Base-by-base conservation (phyloP, 495 filamentous ascomycete species). In the Talaromyces liani region DNA sequence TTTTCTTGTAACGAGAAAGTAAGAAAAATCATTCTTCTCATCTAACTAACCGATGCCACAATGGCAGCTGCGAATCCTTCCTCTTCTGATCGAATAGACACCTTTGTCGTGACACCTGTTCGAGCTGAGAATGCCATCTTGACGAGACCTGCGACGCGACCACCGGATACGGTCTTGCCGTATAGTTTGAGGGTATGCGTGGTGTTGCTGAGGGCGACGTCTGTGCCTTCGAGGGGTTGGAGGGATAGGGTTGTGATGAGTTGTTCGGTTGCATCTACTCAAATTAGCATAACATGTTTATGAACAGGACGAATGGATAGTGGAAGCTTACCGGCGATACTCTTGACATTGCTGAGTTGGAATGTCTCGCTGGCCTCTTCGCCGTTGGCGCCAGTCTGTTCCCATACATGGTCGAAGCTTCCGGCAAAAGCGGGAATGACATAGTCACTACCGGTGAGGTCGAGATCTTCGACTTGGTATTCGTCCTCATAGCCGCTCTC, bases 361-460 rank as follows among this genome's bases (percentile, higher is more conserved):
- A 97, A 78, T 53, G 94, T 98, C 78, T 98, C 95, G 63, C 88
- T 88, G 6, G 90, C 89, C 69, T 96, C 92, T 63, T 97, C 92
- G 31, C 91, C 91, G 55, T 90, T 82, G 6, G 91, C 91, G 55
- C 90, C 90, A 20, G 94, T 88, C 73, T 96, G 91, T 73, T 96
- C 91, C 94, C 94, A 98, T n/a, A 97, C 82, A 71, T 96, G 91
- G 64, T 91, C 91, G 75, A 98, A 98, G 80, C 90, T 95, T 71
- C 92, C 88, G 1, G 93, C 92, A 69, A 96, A 98, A 4, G 91
- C 86, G 12, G 95, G 95, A 61, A 94, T 85, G 60, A 98, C 84
- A 74, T 98, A 98, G 72, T 98, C 95, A 68, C 90, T 92, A 64
- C 93, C 93, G 33, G 83, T 83, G 60, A 98, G 83, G 57, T 98